phyloP scores from a whole-genome alignment of 345 rosid genomes.

The Hibiscus tridactylites region DNA sequence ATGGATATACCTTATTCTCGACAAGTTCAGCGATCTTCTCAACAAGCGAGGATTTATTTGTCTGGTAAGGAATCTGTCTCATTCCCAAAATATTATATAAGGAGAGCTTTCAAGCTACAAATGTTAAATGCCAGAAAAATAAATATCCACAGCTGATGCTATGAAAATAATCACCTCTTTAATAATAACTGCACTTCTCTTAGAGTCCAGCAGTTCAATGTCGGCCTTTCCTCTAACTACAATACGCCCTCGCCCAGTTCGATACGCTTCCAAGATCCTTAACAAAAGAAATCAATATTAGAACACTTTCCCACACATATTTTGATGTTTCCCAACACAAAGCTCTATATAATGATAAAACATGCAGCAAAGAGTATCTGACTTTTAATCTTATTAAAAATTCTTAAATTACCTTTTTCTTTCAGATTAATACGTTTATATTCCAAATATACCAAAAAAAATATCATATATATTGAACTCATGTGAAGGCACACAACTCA shows the following conservation, averaged over 20 bases:
- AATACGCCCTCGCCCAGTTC: constrained; percentile 81
- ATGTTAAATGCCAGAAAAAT: constrained; percentile 2
- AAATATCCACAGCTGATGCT: constrained; percentile 4
- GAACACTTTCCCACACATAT: neutral
- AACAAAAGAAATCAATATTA: constrained; percentile 19
- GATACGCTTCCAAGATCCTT: constrained; percentile 90
- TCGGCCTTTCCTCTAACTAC: constrained; percentile 81
- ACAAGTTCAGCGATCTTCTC: constrained; percentile 98
- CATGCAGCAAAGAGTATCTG: neutral
- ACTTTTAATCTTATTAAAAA: neutral
- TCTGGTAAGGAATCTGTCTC: constrained; percentile 84
- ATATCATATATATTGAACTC: neutral
- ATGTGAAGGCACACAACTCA: neutral
- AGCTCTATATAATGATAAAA: constrained; percentile 5
- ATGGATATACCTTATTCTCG: constrained; percentile 60
- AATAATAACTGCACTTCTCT: constrained; percentile 68
- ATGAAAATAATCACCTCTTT: constrained; percentile 53
- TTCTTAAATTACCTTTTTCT: neutral
- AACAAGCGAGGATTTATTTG: constrained; percentile 84
- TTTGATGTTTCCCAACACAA: neutral
- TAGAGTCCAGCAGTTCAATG: constrained; percentile 72
- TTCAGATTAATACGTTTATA: neutral
- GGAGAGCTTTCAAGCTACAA: neutral
- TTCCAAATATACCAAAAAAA: neutral
- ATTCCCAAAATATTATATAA: constrained; percentile 13